Evolutionary conservation across 257 asterid genomes (phyloP).

Genomic region (Solanum lycopersicoides): DNA sequence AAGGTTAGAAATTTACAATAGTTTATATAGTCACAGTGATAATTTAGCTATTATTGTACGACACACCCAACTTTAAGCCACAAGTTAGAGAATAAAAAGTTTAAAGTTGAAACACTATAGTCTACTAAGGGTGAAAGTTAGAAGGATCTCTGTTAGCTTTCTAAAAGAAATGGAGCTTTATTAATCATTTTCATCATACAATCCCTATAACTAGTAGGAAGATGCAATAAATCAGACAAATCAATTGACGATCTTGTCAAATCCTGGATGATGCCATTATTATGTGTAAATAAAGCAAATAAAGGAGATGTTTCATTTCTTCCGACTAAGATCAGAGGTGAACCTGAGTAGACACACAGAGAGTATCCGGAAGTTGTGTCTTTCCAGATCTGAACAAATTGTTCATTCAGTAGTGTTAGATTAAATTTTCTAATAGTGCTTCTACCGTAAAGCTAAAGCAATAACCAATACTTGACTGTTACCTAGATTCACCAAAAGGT

Average conservation of each 20-base stretch:
- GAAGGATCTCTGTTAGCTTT: not conserved
- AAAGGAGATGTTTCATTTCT: not conserved
- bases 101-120: not conserved
- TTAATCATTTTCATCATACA: not conserved
- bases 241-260: not conserved
- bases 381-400: conserved; percentile 73
- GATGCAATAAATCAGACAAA: conserved; percentile 34
- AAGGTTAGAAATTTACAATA: not conserved
- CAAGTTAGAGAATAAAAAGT: not conserved
- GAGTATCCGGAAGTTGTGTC: conserved; percentile 97
- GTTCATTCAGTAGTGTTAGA: conserved; percentile 8
- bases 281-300: not conserved
- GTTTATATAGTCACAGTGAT: not conserved
- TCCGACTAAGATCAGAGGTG: not conserved
- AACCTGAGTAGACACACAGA: conserved; percentile 94
- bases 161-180: not conserved
- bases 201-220: conserved; percentile 38
- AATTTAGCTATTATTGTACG: not conserved
- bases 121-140: not conserved
- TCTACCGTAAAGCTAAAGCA: not conserved
- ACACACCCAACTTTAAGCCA: not conserved
- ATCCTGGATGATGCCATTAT: not conserved
- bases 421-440: not conserved
- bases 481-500: conserved; percentile 98
- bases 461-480: not conserved